Base-by-base conservation (phyloP, 352 stramenopile genomes). In the Pythium sp. region DNA sequence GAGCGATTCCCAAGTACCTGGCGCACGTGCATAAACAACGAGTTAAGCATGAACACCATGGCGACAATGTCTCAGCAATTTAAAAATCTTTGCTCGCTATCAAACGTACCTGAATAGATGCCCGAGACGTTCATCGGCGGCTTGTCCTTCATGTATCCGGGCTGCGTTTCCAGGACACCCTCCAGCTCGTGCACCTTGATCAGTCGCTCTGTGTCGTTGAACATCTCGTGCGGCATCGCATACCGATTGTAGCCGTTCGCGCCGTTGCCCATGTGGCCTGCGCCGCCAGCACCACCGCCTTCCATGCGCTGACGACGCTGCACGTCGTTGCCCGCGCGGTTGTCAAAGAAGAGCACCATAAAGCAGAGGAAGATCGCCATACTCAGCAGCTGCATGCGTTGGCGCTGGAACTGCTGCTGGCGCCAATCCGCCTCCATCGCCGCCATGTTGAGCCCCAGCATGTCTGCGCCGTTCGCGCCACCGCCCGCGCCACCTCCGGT, bases 301-400 rank as follows among this genome's bases (percentile, higher is more conserved):
- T 70, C 58, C 24, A 62, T 72, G 22, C 70, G 67, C n/a, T 55
- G 66, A 57, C 61, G 63, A 20, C 55, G 53, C 67, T 72, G 67
- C 38, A 67, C 65, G 58, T 74, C 74, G 38, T 87, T 76, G 24
- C 77, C 75, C 11, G 82, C 79, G 73, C 82, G 83, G 71, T 91
- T 91, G 65, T 94, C 87, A 60, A 94, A 92, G 71, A 94, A 93
- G 30, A 94, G 73, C 58, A 94, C 83, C 74, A 94, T 87, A 69
- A 94, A 94, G 73, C 87, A 94, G 28, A 94, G 75, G 57, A 94
- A 94, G 58, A 94, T 94, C 43, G 87, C 86, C 82, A 92, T 94
- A 62, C 84, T 93, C 7, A 94, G 80, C 43, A 94, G 80, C 78
- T 94, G 87, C 83, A 94, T 92, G 62, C 87, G 87, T 76, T 92